These are phyloP conservation scores for Zymoseptoria ardabiliae DNA, from an alignment of 2,329 filamentous ascomycete species.

Conservation along the genomic window DNA sequence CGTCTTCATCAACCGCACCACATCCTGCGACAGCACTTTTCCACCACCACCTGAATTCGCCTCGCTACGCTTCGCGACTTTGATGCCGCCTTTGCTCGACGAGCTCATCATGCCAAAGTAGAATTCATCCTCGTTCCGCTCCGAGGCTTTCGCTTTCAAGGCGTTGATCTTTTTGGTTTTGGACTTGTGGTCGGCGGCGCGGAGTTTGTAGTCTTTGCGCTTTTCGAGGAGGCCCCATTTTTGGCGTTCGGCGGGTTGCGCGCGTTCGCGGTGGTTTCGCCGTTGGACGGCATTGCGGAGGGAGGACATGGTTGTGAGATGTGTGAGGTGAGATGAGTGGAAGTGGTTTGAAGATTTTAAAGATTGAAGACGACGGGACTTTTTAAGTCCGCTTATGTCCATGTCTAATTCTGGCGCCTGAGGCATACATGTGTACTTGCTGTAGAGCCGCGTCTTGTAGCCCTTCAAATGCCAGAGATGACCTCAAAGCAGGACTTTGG, in stretches of 20 bases:
- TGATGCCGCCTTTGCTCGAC: constrained; percentile 41
- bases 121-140: constrained; percentile 61
- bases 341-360: constrained; percentile 5
- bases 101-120: constrained; percentile 57
- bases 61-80: constrained; percentile 40
- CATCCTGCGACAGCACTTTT: constrained; percentile 45
- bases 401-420: not conserved
- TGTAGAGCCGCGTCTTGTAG: not conserved
- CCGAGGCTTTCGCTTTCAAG: constrained; percentile 51
- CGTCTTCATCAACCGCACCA: constrained; percentile 58
- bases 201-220: constrained; percentile 71
- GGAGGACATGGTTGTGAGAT: constrained; percentile 42
- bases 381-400: not conserved
- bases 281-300: constrained; percentile 61
- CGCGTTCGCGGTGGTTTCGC: constrained; percentile 83
- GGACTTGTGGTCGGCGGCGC: constrained; percentile 55
- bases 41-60: constrained; percentile 25
- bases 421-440: not conserved
- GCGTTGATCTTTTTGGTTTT: constrained; percentile 55
- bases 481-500: not conserved
- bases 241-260: constrained; percentile 73
- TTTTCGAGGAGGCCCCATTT: constrained; percentile 93
- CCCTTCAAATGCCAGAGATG: not conserved
- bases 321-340: not conserved
- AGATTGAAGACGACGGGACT: not conserved